Evolutionary conservation across 257 asterid genomes (phyloP).

Genomic region (Anisodus acutangulus): DNA sequence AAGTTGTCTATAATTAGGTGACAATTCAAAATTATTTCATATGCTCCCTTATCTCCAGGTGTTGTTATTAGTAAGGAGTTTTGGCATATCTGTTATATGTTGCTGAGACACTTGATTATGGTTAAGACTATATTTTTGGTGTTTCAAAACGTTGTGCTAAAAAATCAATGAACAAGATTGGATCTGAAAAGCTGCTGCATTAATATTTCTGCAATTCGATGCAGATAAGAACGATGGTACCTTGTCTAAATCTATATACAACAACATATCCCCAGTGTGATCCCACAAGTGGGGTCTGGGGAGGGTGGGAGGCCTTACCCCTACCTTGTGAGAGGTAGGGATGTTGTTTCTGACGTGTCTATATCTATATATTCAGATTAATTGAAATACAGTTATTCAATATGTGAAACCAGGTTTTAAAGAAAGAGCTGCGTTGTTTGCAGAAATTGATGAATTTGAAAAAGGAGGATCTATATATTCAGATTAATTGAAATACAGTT

Average conservation of each 20-base stretch:
- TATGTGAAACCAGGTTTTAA: conserved; percentile 15
- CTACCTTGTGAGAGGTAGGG: no score
- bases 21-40: not conserved
- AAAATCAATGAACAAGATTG: not conserved
- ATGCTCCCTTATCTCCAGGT: not conserved
- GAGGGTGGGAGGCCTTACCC: no score
- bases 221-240: not conserved
- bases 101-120: not conserved
- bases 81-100: not conserved
- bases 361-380: not conserved
- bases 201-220: not conserved
- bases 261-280: no score
- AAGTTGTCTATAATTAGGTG: conserved; percentile 22
- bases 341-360: no score
- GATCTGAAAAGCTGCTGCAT: not conserved
- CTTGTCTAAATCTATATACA: not conserved
- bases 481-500: not conserved
- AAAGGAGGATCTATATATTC: not conserved
- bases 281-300: no score
- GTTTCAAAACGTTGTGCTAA: not conserved
- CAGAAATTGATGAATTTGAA: conserved; percentile 10
- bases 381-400: not conserved
- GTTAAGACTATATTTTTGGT: not conserved
- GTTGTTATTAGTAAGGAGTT: not conserved
- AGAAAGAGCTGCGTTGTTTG: conserved; percentile 9